Base-by-base conservation (phyloP, 140 eudicot genomes). In the Ambrosia hybrid region DNA sequence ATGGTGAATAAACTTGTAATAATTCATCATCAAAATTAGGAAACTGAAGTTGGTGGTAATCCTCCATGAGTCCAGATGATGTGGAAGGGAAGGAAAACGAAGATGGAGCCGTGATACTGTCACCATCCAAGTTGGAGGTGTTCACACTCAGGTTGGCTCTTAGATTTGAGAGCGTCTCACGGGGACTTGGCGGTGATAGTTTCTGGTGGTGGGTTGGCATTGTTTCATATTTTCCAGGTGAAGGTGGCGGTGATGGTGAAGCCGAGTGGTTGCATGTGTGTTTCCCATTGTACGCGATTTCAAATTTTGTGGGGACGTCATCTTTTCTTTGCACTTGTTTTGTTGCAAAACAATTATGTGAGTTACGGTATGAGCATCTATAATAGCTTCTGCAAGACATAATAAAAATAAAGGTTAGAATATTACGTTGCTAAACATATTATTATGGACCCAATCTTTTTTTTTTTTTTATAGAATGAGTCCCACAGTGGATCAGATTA, bases 331-430 rank as follows among this genome's bases (percentile, higher is more conserved):
- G 91, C 72, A 89, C 93, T 75, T 87, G 93, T 87, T 87, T 87
- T 48, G 82, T 85, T 4, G 95, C 98, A 78, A 75, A 65, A 52
- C 96, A 92, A 17, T 79, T 78, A 56, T 82, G 83, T 16, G 58
- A 67, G 76, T 68, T 78, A 7, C 89, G 76, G 77, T 90, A 84
- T 4, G 91, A 87, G 85, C 97, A 90, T 78, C 92, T 79, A 82
- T 92, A 92, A 57, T 92, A 89, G 85, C 96, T 92, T 68, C 96
- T 92, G 92, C 84, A 73, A 36, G 81, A 62, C n/a, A 21, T 17
- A 69, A 41, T 14, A 68, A 56, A 14, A 57, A 58, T 66, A 9
- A 16, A 2, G 3, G 4, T 15, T 43, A 17, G 6, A 3, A 39
- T 65, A n/a, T 7, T 43, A 15, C 9, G 5, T 8, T 41, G 92